Percentiles rank a stretch among this genome's conserved stretches.
phyloP scores from a whole-genome alignment of 2,329 filamentous ascomycete species.

The Elsinoe australis region DNA sequence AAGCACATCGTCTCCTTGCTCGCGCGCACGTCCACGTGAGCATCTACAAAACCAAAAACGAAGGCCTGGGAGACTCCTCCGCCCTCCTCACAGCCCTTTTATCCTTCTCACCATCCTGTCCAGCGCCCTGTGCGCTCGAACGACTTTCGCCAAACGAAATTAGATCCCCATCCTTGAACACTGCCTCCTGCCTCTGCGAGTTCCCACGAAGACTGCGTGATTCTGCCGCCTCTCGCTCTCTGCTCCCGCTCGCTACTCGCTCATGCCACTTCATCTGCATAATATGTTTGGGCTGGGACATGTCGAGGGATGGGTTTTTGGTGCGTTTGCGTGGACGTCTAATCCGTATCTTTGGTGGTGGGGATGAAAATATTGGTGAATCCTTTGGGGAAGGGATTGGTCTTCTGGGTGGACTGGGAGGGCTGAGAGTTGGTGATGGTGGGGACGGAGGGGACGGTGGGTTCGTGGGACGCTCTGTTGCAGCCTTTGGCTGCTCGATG shows the following conservation, averaged over 20 bases:
- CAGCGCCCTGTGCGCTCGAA: no score
- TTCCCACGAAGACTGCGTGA: no score
- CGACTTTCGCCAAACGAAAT: neutral
- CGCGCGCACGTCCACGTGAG: no score
- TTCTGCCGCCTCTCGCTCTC: neutral
- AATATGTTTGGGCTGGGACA: constrained; percentile 8
- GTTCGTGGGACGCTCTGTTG: no score
- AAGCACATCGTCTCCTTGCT: no score
- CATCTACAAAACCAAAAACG: neutral
- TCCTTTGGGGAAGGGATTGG: neutral
- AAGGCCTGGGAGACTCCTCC: neutral
- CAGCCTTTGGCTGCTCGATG: no score
- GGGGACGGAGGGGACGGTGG: neutral
- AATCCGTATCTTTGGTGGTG: neutral
- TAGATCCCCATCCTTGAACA: neutral
- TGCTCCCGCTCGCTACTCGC: neutral
- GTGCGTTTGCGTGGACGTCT: neutral
- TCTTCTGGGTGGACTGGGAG: neutral
- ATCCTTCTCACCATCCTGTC: no score
- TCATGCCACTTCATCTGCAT: constrained; percentile 6
- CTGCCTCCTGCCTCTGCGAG: neutral
- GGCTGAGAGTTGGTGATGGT: neutral
- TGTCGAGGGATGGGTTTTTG: constrained; percentile 1
- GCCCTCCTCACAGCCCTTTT: neutral
- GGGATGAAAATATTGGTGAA: constrained; percentile 2